Percentiles rank a stretch among this genome's conserved stretches.
phyloP scores from a whole-genome alignment of 108 stramenopile genomes.

The Skeletonema menzelii region DNA sequence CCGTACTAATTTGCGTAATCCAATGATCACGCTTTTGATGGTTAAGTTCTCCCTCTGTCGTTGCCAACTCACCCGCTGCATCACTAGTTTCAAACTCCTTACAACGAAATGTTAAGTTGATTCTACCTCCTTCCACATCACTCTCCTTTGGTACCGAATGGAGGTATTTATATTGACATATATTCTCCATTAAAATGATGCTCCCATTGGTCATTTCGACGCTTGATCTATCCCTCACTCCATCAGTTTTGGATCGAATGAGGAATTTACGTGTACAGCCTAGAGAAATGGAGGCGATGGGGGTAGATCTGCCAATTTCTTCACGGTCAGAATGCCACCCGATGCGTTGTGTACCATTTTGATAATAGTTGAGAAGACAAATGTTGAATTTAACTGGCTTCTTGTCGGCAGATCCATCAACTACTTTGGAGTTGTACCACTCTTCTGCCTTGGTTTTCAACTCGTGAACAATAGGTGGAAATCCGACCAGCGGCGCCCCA shows the following conservation, averaged over 20 bases:
- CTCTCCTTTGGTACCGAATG: constrained; percentile 60
- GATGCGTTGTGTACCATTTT: constrained; percentile 61
- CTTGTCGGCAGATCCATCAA: background rate
- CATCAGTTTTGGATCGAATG: constrained; percentile 57
- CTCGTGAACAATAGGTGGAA: constrained; percentile 24
- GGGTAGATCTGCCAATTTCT: constrained; percentile 65
- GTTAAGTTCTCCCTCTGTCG: constrained; percentile 53
- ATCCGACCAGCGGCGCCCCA: constrained; percentile 26
- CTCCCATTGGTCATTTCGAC: constrained; percentile 53
- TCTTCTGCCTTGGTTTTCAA: constrained; percentile 46
- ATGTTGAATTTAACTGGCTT: constrained; percentile 62
- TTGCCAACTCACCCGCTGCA: constrained; percentile 11
- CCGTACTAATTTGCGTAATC: constrained; percentile 40
- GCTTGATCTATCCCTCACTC: constrained; percentile 44
- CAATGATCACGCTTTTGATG: constrained; percentile 63
- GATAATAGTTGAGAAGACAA: constrained; percentile 74
- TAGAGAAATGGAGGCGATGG: constrained; percentile 66
- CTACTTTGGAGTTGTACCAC: constrained; percentile 56
- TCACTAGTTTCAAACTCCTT: constrained; percentile 28
- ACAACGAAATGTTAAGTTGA: constrained; percentile 76
- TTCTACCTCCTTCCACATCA: constrained; percentile 52
- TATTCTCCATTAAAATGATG: constrained; percentile 65
- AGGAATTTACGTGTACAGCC: constrained; percentile 58
- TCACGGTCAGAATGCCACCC: constrained; percentile 82
- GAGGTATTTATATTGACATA: constrained; percentile 59